Evolutionary conservation across 805 yeast genomes (phyloP), one percentile per base, ranked within the genome.

Genomic region (Candida nanaspora): DNA sequence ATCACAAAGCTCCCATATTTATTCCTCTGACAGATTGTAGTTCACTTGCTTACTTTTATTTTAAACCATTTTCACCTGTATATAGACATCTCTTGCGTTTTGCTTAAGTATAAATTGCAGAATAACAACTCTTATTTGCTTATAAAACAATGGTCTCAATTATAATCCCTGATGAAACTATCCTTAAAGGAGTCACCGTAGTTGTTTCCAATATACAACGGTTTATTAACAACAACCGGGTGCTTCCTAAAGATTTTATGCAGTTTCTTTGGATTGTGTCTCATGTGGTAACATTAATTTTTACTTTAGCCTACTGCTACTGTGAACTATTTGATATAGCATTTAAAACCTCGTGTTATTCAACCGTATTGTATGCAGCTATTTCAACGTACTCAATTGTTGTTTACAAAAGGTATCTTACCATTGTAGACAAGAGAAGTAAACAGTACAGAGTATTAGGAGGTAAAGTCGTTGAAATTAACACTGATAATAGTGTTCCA

Each of bases 351-450:
- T 46, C 49, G 3, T 55, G 55, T 54, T 57, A 57, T 38, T 40
- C 36, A 11, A 6, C 46, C 3, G 43, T 52, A 2, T 44, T 55
- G n/a, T 29, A 30, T 26, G 55, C 59, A 8, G 43, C 57, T n/a
- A 49, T 59, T 20, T 20, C 42, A 20, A 60, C 65, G 2, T 59
- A 60, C 41, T 40, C 57, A 1, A 44, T 57, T 22, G 65, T 59
- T 8, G 49, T 59, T 19, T 56, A 56, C 42, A 45, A 54, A 37
- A 47, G 52, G 43, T 52, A 56, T 37, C 35, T 36, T 10, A 40
- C 38, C n/a, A 27, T 41, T 18, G 40, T 44, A 5, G 33, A 23
- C 6, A 33, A 36, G 2, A 21, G 38, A 9, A n/a, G n/a, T n/a
- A n/a, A n/a, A n/a, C n/a, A n/a, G n/a, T n/a, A n/a, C n/a, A n/a